phyloP scores from a whole-genome alignment of 2,329 filamentous ascomycete species.

The Aphanocladium album region DNA sequence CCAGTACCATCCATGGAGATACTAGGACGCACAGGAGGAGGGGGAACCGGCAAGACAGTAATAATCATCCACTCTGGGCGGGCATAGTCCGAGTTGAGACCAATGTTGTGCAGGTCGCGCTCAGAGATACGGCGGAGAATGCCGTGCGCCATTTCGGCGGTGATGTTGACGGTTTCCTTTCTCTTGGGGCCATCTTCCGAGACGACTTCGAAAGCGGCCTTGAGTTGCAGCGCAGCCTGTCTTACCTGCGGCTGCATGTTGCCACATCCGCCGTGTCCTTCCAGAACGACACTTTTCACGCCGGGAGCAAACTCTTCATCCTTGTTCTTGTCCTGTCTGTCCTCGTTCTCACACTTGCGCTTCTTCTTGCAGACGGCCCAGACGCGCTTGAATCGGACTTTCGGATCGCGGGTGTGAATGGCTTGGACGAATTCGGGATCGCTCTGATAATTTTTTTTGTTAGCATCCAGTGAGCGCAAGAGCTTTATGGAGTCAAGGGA shows the following conservation, averaged over 20 bases:
- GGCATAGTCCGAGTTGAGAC: constrained; percentile 89
- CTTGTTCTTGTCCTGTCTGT: constrained; percentile 62
- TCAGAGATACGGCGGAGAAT: constrained; percentile 83
- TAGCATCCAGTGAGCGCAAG: constrained; percentile 54
- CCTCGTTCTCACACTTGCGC: constrained; percentile 74
- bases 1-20: constrained; percentile 95
- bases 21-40: constrained; percentile 91
- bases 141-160: constrained; percentile 76
- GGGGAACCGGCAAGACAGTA: constrained; percentile 89
- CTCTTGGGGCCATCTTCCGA: constrained; percentile 65
- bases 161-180: constrained; percentile 76
- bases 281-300: constrained; percentile 45
- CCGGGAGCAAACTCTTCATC: constrained; percentile 62
- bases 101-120: constrained; percentile 78
- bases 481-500: constrained; percentile 49
- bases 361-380: constrained; percentile 92
- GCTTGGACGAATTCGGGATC: constrained; percentile 80
- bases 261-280: constrained; percentile 84
- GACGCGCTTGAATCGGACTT: constrained; percentile 86
- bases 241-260: constrained; percentile 86
- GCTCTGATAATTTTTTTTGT: constrained; percentile 59
- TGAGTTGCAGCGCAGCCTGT: constrained; percentile 78
- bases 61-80: constrained; percentile 98
- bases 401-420: constrained; percentile 81
- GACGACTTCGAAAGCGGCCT: constrained; percentile 61